Percentiles rank a stretch among this genome's conserved stretches.
Conservation (phyloP, 2,329 filamentous ascomycete species). For the Emergomyces pasteurianus region DNA sequence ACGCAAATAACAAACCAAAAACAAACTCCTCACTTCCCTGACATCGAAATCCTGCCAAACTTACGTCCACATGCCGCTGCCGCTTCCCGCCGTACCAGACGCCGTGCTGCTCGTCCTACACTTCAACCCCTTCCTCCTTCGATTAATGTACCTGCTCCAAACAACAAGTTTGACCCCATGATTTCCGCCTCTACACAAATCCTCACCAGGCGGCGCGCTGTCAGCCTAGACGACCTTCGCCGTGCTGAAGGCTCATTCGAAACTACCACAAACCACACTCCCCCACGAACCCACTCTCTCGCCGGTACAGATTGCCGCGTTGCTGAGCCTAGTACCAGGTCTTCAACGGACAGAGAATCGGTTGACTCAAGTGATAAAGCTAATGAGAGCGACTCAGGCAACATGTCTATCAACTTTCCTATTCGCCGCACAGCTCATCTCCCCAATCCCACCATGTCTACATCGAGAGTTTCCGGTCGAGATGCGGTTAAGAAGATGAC, state of each 20-base stretch:
- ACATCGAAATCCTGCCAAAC: conserved; percentile 29
- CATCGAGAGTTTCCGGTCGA: background rate
- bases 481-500: conserved; percentile 1
- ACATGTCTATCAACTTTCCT: background rate
- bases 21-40: conserved; percentile 21
- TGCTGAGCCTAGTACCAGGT: background rate
- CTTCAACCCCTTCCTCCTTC: no score
- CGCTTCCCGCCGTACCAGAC: background rate
- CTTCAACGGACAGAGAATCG: background rate
- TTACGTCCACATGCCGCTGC: conserved; percentile 13
- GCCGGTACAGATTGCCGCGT: background rate
- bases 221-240: background rate
- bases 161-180: background rate
- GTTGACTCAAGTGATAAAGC: background rate
- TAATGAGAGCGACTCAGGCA: background rate
- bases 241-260: background rate
- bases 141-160: background rate
- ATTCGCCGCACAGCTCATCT: background rate
- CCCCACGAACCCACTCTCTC: background rate
- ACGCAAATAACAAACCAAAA: conserved; percentile 5
- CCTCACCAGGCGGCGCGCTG: background rate
- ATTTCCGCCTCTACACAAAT: background rate
- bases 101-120: background rate
- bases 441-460: background rate
- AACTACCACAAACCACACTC: background rate